Evolutionary conservation across 805 yeast species (phyloP).

Genomic region (Candida corydali): DNA sequence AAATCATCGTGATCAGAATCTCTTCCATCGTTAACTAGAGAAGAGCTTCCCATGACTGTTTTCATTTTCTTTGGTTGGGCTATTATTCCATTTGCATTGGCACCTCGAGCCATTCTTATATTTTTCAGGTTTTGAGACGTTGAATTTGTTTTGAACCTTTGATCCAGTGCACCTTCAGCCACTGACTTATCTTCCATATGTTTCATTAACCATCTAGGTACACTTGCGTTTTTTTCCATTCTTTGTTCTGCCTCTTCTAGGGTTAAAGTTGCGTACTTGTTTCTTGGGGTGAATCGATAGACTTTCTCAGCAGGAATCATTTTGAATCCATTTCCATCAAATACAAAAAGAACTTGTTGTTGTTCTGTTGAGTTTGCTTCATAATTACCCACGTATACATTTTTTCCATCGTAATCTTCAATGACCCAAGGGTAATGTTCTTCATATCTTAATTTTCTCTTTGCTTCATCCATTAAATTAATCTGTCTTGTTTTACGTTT

Average conservation of each 20-base stretch:
- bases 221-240: conserved; percentile 73
- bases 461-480: conserved; percentile 74
- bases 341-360: conserved; percentile 74
- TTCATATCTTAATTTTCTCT: conserved; percentile 83
- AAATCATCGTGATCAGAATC: conserved; percentile 87
- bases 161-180: conserved; percentile 36
- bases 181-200: conserved; percentile 63
- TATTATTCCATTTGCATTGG: too few relatives aligned
- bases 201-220: conserved; percentile 95
- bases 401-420: conserved; percentile 92
- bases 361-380: conserved; percentile 86
- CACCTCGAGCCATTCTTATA: conserved; percentile 1
- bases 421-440: conserved; percentile 98
- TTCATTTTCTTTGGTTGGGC: conserved; percentile 22
- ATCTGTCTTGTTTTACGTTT: conserved; percentile 85
- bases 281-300: conserved; percentile 89
- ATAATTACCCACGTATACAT: conserved; percentile 93
- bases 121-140: conserved; percentile 10
- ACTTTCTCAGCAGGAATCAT: conserved; percentile 95
- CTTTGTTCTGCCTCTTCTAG: conserved; percentile 94
- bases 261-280: conserved; percentile 88
- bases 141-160: conserved; percentile 36
- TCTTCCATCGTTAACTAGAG: conserved; percentile 43
- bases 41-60: conserved; percentile 42
- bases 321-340: conserved; percentile 84